phyloP scores from a whole-genome alignment of 371 early-diverging fungal species.

The Circinella umbellata region DNA sequence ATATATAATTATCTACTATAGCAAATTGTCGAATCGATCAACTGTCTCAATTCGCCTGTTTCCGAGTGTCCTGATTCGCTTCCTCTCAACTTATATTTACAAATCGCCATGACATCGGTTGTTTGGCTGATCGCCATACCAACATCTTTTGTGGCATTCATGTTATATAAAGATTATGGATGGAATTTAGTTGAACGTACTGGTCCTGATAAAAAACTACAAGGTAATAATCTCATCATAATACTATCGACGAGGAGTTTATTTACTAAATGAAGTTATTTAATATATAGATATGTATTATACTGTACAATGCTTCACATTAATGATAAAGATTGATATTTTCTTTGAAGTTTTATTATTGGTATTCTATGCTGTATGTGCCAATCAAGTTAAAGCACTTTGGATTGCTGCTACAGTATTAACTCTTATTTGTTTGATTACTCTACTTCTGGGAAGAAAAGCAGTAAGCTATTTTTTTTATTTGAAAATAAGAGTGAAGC shows the following conservation, averaged over 20 bases:
- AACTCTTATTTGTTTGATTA: slow-evolving; percentile 9
- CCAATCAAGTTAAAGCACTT: background rate
- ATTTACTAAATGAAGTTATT: background rate
- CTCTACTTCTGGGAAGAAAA: slow-evolving; percentile 13
- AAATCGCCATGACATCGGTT: slow-evolving; percentile 20
- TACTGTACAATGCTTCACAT: slow-evolving; percentile 19
- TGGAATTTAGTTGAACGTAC: slow-evolving; percentile 17
- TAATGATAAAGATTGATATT: slow-evolving; percentile 21
- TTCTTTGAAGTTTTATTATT: slow-evolving; percentile 23
- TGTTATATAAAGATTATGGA: slow-evolving; percentile 17
- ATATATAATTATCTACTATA: background rate
- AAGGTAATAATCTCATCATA: slow-evolving; percentile 10
- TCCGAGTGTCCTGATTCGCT: slow-evolving; percentile 10
- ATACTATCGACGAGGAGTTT: background rate
- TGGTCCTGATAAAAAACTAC: slow-evolving; percentile 15
- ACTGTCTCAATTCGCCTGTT: slow-evolving; percentile 9
- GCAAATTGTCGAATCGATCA: slow-evolving; percentile 20
- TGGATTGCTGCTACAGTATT: slow-evolving; percentile 10
- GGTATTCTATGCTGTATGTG: slow-evolving; percentile 16
- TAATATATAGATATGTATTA: slow-evolving; percentile 23
- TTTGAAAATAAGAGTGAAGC: background rate
- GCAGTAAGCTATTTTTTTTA: slow-evolving; percentile 11
- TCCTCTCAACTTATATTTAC: slow-evolving; percentile 19
- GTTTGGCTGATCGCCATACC: slow-evolving; percentile 17
- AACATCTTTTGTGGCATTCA: slow-evolving; percentile 16